Evolutionary conservation across 1,284 basidiomycete species (phyloP).

Genomic region (Pseudozyma sp.): DNA sequence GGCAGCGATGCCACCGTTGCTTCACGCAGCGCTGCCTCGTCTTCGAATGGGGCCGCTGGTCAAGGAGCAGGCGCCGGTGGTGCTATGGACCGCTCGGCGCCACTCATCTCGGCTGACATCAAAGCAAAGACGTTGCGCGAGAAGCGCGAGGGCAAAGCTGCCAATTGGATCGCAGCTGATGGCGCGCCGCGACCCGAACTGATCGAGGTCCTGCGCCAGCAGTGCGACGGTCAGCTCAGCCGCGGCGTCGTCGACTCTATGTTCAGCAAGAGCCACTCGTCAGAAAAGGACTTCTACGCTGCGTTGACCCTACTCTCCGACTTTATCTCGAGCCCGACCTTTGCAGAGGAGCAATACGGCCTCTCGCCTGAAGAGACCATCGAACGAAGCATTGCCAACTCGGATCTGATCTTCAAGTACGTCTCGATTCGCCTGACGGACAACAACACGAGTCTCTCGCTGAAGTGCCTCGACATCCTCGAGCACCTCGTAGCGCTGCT

Average conservation of each 20-base stretch:
- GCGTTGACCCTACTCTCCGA: conserved; percentile 81
- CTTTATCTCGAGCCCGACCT: conserved; percentile 76
- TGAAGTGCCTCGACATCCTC: conserved; percentile 89
- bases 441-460: conserved; percentile 89
- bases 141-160: conserved; percentile 78
- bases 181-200: conserved; percentile 86
- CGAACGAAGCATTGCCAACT: conserved; percentile 84
- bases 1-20: conserved; percentile 22
- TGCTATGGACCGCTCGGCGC: conserved; percentile 63
- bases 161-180: conserved; percentile 74
- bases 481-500: conserved; percentile 80
- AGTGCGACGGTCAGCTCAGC: conserved; percentile 87
- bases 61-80: conserved; percentile 33
- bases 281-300: conserved; percentile 89
- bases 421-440: conserved; percentile 89
- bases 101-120: conserved; percentile 78
- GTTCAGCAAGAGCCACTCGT: conserved; percentile 91
- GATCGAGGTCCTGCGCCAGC: conserved; percentile 84
- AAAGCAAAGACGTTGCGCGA: conserved; percentile 81
- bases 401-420: conserved; percentile 94
- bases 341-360: conserved; percentile 75
- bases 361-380: conserved; percentile 74
- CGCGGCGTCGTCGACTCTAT: conserved; percentile 81
- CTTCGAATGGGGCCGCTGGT: conserved; percentile 11
- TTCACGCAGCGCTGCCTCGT: conserved; percentile 33